Evolutionary conservation across 495 filamentous ascomycete genomes (phyloP).

Genomic region (Xeromyces bisporus): DNA sequence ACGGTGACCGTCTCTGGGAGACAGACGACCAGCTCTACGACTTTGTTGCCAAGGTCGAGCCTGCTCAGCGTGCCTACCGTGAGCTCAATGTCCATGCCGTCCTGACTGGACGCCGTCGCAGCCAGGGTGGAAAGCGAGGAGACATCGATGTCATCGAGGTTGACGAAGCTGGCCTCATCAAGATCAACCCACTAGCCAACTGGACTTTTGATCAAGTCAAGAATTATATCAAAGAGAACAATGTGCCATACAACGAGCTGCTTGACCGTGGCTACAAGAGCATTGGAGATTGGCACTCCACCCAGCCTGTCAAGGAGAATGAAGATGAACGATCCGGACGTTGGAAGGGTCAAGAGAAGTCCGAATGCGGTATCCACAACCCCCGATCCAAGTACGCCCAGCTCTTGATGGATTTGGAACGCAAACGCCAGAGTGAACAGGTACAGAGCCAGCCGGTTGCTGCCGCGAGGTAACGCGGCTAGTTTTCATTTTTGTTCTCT

Average conservation of each 20-base stretch:
- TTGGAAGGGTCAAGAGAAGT: constrained; percentile 90
- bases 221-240: constrained; percentile 63
- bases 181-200: constrained; percentile 96
- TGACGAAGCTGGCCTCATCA: constrained; percentile 83
- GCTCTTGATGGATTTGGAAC: constrained; percentile 57
- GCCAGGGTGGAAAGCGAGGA: constrained; percentile 86
- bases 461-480: constrained; percentile 12
- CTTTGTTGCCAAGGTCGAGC: constrained; percentile 95
- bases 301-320: constrained; percentile 69
- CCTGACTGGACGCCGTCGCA: constrained; percentile 81
- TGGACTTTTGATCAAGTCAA: constrained; percentile 87
- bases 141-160: constrained; percentile 79
- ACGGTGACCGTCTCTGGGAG: constrained; percentile 78
- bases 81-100: constrained; percentile 83
- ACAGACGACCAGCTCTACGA: constrained; percentile 79
- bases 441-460: constrained; percentile 20
- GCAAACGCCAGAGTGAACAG: constrained; percentile 51
- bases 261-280: constrained; percentile 91
- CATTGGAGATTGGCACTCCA: constrained; percentile 95
- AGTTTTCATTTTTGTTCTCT: neutral
- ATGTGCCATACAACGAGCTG: constrained; percentile 87
- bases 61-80: constrained; percentile 77
- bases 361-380: constrained; percentile 97
- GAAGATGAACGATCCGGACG: constrained; percentile 95
- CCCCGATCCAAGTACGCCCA: constrained; percentile 81